These are phyloP conservation scores for Rubroboletus pulcherrimus DNA, from an alignment of 768 basidiomycete species.

Conservation along the genomic window DNA sequence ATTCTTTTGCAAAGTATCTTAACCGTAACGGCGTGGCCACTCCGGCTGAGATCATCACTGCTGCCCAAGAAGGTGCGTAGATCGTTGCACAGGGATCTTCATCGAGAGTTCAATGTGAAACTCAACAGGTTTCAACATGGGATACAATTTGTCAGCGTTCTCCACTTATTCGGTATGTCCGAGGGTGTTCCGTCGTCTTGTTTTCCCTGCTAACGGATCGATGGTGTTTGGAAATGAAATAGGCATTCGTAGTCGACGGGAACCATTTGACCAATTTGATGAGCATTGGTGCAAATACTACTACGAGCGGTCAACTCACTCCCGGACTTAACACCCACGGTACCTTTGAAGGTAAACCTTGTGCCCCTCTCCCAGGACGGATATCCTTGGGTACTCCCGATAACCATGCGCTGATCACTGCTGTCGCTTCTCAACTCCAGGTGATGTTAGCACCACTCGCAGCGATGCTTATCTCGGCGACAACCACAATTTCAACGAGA, in stretches of 20 bases:
- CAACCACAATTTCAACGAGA: slow-evolving; percentile 25
- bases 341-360: slow-evolving; percentile 19
- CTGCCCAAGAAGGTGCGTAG: slow-evolving; percentile 20
- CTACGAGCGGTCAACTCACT: slow-evolving; percentile 6
- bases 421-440: not conserved
- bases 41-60: slow-evolving; percentile 23
- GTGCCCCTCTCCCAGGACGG: not conserved
- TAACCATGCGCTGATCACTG: not conserved
- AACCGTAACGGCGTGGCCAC: slow-evolving; percentile 18
- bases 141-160: slow-evolving; percentile 18
- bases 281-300: slow-evolving; percentile 24
- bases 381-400: not conserved
- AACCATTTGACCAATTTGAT: slow-evolving; percentile 29
- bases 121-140: slow-evolving; percentile 23
- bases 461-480: slow-evolving; percentile 24
- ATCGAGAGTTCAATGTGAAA: not conserved
- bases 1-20: slow-evolving; percentile 11
- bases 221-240: not conserved
- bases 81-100: not conserved
- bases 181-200: not conserved
- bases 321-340: slow-evolving; percentile 23
- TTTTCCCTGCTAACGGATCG: not conserved
- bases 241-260: slow-evolving; percentile 26
- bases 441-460: slow-evolving; percentile 25
- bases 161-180: slow-evolving; percentile 20